These are phyloP conservation scores for Lepidium didymum DNA, from an alignment of 345 rosid species.

Conservation along the genomic window DNA sequence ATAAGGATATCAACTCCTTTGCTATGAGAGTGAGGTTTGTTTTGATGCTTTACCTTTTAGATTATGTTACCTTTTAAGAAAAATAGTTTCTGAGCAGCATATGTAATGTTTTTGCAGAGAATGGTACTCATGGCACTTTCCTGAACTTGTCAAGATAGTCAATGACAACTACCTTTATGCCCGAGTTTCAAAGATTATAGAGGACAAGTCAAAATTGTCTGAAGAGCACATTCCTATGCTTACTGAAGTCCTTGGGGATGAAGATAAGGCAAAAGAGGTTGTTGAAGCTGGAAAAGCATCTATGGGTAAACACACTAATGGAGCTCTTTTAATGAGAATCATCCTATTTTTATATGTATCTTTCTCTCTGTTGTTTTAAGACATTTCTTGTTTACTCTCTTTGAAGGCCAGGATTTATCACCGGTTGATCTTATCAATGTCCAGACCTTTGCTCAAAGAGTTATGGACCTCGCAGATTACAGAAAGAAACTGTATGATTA, in stretches of 20 bases:
- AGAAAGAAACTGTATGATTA: slow-evolving; percentile 85
- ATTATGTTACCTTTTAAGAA: not conserved
- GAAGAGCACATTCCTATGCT: slow-evolving; percentile 53
- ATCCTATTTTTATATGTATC: not conserved
- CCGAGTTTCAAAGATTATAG: slow-evolving; percentile 57
- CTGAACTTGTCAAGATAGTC: slow-evolving; percentile 85
- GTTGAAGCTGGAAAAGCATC: slow-evolving; percentile 96
- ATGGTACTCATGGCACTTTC: slow-evolving; percentile 99
- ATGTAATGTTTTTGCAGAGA: slow-evolving; percentile 47
- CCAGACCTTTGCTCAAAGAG: slow-evolving; percentile 74
- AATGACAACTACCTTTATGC: slow-evolving; percentile 89
- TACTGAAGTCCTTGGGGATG: slow-evolving; percentile 79
- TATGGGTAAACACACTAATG: slow-evolving; percentile 53
- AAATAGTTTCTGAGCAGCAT: not conserved
- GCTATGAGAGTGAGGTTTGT: slow-evolving; percentile 93
- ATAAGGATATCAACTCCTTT: slow-evolving; percentile 82
- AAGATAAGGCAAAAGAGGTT: slow-evolving; percentile 84
- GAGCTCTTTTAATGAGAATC: not conserved
- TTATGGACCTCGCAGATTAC: slow-evolving; percentile 78
- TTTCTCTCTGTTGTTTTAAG: not conserved
- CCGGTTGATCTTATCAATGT: slow-evolving; percentile 81
- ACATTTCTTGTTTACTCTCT: not conserved
- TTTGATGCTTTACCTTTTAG: not conserved
- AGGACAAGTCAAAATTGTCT: slow-evolving; percentile 63
- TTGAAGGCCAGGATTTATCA: slow-evolving; percentile 80